These are phyloP conservation scores for Fusarium compactum DNA, from an alignment of 2,329 filamentous ascomycete species.

Conservation along the genomic window DNA sequence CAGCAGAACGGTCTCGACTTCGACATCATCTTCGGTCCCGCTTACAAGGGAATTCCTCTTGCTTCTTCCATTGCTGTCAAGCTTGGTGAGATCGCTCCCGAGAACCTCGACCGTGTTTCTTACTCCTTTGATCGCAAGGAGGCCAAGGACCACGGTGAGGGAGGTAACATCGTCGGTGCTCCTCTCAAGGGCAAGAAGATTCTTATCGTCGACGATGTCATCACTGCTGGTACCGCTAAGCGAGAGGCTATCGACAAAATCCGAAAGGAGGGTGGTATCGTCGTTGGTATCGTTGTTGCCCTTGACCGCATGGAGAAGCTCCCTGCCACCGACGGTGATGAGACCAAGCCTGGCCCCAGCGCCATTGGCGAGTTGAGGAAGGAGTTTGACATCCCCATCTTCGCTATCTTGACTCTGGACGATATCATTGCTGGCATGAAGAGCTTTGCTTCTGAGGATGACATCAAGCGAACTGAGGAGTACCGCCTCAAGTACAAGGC, in stretches of 20 bases:
- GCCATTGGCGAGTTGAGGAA: conserved; percentile 88
- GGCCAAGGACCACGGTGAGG: conserved; percentile 95
- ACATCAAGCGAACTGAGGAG: conserved; percentile 76
- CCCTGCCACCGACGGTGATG: conserved; percentile 72
- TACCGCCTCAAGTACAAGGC: conserved; percentile 77
- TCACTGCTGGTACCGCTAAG: conserved; percentile 94
- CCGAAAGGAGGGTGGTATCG: conserved; percentile 81
- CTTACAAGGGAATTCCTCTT: conserved; percentile 98
- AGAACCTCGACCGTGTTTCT: conserved; percentile 75
- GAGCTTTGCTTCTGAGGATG: conserved; percentile 69
- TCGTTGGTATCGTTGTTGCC: conserved; percentile 89
- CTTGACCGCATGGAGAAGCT: conserved; percentile 90
- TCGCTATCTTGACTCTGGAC: conserved; percentile 84
- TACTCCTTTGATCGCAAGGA: conserved; percentile 98
- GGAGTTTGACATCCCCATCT: conserved; percentile 85
- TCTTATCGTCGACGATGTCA: conserved; percentile 95
- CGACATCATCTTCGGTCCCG: conserved; percentile 92
- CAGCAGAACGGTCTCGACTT: conserved; percentile 65
- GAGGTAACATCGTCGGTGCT: conserved; percentile 91
- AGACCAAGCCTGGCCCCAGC: conserved; percentile 77
- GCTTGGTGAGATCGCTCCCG: conserved; percentile 75
- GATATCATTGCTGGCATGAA: conserved; percentile 82
- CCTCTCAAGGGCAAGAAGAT: conserved; percentile 86
- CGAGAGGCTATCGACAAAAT: conserved; percentile 93
- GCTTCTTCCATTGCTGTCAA: conserved; percentile 81